Evolutionary conservation across 352 stramenopile species (phyloP).

Genomic region (Thalassiosira delicatula): DNA sequence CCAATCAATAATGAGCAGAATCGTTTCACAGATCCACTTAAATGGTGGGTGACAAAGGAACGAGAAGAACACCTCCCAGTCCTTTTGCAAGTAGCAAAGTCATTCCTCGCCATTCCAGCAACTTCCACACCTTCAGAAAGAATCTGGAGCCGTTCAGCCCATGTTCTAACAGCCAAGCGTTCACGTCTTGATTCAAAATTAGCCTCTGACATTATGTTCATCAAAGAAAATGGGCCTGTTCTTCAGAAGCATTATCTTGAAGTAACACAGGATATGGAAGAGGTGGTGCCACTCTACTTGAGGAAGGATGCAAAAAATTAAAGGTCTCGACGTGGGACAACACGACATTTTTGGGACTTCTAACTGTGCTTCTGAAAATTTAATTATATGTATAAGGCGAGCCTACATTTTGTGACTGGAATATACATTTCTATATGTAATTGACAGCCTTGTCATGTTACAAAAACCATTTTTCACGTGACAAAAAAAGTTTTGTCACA

Average conservation of each 20-base stretch:
- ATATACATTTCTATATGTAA: no score
- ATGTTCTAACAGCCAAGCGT: not conserved
- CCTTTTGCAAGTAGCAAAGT: not conserved
- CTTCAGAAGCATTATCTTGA: slow-evolving; percentile 18
- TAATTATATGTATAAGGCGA: no score
- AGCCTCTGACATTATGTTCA: slow-evolving; percentile 8
- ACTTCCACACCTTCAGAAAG: slow-evolving; percentile 19
- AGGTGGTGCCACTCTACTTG: no score
- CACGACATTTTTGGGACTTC: no score
- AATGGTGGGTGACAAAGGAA: not conserved
- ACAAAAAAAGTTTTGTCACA: no score
- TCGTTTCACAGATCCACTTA: not conserved
- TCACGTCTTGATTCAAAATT: not conserved
- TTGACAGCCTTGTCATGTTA: no score
- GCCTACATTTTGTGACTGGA: no score
- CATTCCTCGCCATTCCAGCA: slow-evolving; percentile 16
- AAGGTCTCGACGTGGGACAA: no score
- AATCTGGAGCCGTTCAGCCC: slow-evolving; percentile 3
- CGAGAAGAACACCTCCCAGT: not conserved
- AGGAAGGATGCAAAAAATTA: no score
- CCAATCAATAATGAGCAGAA: not conserved
- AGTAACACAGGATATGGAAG: no score
- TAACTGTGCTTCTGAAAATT: no score
- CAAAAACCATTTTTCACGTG: no score
- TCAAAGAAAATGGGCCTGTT: slow-evolving; percentile 14